Conservation (phyloP, 2,329 filamentous ascomycete species). For the Neurospora sp. region DNA sequence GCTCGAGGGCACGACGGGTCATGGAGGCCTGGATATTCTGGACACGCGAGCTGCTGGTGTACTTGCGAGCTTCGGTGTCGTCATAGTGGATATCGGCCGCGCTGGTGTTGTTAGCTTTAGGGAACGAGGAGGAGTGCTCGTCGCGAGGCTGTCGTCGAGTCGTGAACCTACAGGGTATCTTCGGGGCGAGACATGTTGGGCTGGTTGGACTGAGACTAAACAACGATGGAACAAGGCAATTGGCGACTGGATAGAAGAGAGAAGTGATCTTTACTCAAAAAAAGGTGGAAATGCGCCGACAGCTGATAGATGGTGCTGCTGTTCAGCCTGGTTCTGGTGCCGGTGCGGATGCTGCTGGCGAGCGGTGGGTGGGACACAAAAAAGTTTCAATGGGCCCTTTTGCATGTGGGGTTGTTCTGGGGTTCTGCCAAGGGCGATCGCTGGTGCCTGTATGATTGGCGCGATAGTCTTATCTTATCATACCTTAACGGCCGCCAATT, state of each 20-base stretch:
- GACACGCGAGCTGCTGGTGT: slow-evolving; percentile 92
- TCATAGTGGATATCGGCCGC: slow-evolving; percentile 97
- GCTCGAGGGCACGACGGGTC: slow-evolving; percentile 85
- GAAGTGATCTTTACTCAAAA: background rate
- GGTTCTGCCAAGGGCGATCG: background rate
- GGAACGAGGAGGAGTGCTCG: slow-evolving; percentile 6
- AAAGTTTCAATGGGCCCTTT: background rate
- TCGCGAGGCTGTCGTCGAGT: slow-evolving; percentile 5
- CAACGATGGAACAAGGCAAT: background rate
- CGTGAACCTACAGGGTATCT: slow-evolving; percentile 65
- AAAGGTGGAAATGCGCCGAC: background rate
- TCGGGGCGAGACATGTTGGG: slow-evolving; percentile 88
- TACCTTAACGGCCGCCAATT: background rate
- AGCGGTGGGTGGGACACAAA: background rate
- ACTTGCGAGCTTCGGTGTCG: slow-evolving; percentile 90
- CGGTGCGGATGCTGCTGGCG: background rate
- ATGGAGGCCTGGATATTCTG: slow-evolving; percentile 91
- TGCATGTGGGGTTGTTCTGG: background rate
- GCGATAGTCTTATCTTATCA: background rate
- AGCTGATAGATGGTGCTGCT: background rate
- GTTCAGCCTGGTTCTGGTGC: background rate
- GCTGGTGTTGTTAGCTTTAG: slow-evolving; percentile 33
- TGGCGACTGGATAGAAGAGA: background rate
- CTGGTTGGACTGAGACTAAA: background rate
- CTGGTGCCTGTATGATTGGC: background rate